Evolutionary conservation across 2,329 filamentous ascomycete species (phyloP).

Genomic region (Xylariaceae sp.): DNA sequence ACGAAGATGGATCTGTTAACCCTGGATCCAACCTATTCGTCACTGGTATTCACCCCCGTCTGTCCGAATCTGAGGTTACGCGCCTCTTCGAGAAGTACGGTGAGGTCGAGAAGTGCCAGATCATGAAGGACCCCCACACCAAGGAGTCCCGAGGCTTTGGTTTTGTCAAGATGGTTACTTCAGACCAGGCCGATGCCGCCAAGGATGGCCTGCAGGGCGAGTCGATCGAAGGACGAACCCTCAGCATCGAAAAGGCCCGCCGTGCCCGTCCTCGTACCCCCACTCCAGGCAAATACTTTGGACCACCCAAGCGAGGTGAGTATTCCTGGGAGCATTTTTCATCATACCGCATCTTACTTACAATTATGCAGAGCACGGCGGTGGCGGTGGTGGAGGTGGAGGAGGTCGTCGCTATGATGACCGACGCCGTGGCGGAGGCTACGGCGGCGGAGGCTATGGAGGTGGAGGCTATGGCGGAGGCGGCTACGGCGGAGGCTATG

Average conservation of each 20-base stretch:
- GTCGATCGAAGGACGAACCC: conserved; percentile 86
- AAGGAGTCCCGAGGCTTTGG: conserved; percentile 98
- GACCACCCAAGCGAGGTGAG: conserved; percentile 94
- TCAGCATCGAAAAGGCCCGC: conserved; percentile 98
- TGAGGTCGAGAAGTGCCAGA: conserved; percentile 98
- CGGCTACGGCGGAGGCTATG: conserved; percentile 40
- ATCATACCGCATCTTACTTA: conserved; percentile 15
- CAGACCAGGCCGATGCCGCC: conserved; percentile 92
- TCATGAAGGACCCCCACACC: conserved; percentile 98
- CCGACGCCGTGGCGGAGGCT: conserved; percentile 34
- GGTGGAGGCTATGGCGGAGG: conserved; percentile 31
- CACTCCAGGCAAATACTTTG: conserved; percentile 98
- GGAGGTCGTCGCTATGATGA: conserved; percentile 40
- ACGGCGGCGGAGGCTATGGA: conserved; percentile 30
- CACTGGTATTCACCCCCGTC: conserved; percentile 91
- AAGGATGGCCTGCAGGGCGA: conserved; percentile 96
- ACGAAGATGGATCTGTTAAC: conserved; percentile 79
- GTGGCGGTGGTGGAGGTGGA: conserved; percentile 28
- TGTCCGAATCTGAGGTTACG: conserved; percentile 84
- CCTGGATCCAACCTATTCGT: conserved; percentile 98
- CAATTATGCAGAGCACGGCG: conserved; percentile 31
- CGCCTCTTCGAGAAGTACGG: conserved; percentile 98
- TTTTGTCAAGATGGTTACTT: conserved; percentile 97
- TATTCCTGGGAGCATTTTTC: conserved; percentile 10
- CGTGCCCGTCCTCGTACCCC: conserved; percentile 91